These are phyloP conservation scores for Priceomyces medius DNA, from an alignment of 805 yeast genomes.

Conservation along the genomic window DNA sequence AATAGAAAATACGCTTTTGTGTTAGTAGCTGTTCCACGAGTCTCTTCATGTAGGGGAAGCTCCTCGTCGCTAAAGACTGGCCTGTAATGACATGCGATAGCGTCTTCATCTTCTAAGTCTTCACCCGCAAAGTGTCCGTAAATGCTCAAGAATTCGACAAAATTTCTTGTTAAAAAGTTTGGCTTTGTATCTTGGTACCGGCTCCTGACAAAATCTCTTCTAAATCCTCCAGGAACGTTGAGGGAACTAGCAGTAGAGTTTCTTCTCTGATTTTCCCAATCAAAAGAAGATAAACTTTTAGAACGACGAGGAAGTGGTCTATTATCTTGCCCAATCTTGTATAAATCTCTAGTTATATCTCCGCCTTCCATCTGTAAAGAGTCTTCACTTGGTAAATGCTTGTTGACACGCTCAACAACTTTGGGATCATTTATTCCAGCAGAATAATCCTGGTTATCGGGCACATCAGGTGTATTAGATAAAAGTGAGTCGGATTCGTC, in stretches of 20 bases:
- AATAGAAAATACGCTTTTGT: conserved; percentile 68
- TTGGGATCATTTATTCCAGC: conserved; percentile 30
- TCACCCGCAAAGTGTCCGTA: conserved; percentile 91
- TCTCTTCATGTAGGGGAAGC: conserved; percentile 21
- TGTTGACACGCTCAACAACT: conserved; percentile 29
- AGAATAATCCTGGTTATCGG: conserved; percentile 13
- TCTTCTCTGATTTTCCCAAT: conserved; percentile 39
- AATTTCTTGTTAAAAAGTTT: conserved; percentile 65
- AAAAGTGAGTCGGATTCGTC: conserved; percentile 7
- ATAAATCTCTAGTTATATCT: conserved; percentile 51
- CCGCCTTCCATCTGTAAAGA: conserved; percentile 47
- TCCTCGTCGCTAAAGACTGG: conserved; percentile 14
- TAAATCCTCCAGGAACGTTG: conserved; percentile 80
- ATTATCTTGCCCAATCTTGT: conserved; percentile 23
- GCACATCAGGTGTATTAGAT: conserved; percentile 14
- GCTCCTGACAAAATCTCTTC: conserved; percentile 62
- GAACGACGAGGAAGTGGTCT: conserved; percentile 13
- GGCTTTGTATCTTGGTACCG: conserved; percentile 29
- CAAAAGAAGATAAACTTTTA: conserved; percentile 25
- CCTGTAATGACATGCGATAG: conserved; percentile 48
- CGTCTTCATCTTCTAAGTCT: conserved; percentile 68
- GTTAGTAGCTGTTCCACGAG: conserved; percentile 69
- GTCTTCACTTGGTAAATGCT: conserved; percentile 35
- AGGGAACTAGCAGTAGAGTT: conserved; percentile 66
- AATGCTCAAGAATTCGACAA: conserved; percentile 71